Evolutionary conservation across 2,329 filamentous ascomycete genomes (phyloP).

Genomic region (Hymenoscyphus albidus): DNA sequence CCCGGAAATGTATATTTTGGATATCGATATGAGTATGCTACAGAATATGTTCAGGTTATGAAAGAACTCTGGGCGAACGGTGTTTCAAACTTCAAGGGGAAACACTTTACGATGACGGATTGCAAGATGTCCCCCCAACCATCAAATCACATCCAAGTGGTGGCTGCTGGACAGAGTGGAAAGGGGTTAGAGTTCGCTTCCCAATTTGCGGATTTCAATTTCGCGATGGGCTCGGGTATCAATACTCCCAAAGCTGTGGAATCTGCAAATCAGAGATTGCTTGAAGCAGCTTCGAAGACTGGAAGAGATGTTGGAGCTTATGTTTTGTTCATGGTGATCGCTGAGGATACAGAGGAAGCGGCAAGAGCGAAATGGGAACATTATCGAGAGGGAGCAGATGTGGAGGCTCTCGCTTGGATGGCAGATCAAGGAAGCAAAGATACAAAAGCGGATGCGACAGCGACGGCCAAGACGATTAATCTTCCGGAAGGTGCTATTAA

Average conservation of each 20-base stretch:
- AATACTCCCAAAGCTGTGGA: slow-evolving; percentile 34
- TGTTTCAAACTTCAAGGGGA: slow-evolving; percentile 35
- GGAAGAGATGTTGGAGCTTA: slow-evolving; percentile 36
- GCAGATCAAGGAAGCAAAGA: slow-evolving; percentile 34
- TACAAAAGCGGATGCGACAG: slow-evolving; percentile 32
- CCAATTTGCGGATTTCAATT: slow-evolving; percentile 36
- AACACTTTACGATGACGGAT: slow-evolving; percentile 36
- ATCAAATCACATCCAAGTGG: slow-evolving; percentile 29
- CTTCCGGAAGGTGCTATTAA: slow-evolving; percentile 35
- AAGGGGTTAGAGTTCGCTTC: slow-evolving; percentile 36
- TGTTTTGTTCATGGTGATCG: slow-evolving; percentile 36
- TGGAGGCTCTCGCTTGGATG: slow-evolving; percentile 35
- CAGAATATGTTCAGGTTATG: slow-evolving; percentile 36
- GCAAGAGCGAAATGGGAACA: slow-evolving; percentile 34
- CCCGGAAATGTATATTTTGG: slow-evolving; percentile 34
- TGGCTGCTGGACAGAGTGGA: slow-evolving; percentile 36
- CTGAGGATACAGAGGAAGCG: slow-evolving; percentile 34
- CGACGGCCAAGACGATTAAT: slow-evolving; percentile 30
- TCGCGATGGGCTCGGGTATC: slow-evolving; percentile 33
- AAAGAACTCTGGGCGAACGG: slow-evolving; percentile 36
- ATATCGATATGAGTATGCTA: slow-evolving; percentile 37
- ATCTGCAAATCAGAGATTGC: slow-evolving; percentile 28
- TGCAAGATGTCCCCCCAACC: slow-evolving; percentile 33
- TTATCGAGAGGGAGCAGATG: slow-evolving; percentile 35
- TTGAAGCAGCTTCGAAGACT: slow-evolving; percentile 31